Evolutionary conservation across 345 rosid species (phyloP).

Genomic region (Leavenworthia alabamica): DNA sequence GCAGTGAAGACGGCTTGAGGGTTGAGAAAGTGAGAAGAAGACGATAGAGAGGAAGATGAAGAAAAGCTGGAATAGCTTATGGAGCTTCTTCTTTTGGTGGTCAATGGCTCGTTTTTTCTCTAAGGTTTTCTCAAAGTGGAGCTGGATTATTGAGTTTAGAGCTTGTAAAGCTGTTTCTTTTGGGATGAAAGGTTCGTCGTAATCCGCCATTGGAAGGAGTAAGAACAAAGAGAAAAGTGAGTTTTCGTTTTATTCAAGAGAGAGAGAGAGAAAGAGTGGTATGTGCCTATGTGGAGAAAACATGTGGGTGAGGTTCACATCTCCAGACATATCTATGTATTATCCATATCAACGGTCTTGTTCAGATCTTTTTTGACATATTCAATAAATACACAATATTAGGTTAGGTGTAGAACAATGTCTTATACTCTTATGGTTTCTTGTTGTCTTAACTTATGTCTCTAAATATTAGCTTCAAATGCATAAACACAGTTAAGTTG

Average conservation of each 20-base stretch:
- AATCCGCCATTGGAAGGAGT: conserved; percentile 61
- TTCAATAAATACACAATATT: conserved; percentile 1
- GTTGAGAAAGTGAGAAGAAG: conserved; percentile 52
- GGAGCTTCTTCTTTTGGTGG: conserved; percentile 91
- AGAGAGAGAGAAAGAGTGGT: not conserved
- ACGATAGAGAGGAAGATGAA: conserved; percentile 73
- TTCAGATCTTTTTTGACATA: not conserved
- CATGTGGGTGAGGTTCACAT: conserved; percentile 30
- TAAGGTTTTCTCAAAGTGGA: conserved; percentile 93
- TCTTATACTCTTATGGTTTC: too few species aligned
- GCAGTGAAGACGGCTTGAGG: conserved; percentile 62
- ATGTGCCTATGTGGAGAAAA: not conserved
- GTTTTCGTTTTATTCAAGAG: not conserved
- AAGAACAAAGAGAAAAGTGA: not conserved
- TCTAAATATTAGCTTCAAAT: not conserved
- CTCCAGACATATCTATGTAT: conserved; percentile 21
- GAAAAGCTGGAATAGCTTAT: conserved; percentile 84
- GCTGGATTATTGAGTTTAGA: conserved; percentile 86
- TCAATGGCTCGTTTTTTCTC: conserved; percentile 93
- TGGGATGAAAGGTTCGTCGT: conserved; percentile 48
- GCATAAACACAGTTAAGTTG: too few species aligned
- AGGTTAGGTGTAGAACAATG: too few species aligned
- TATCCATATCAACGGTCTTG: conserved; percentile 26
- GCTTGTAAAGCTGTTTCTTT: conserved; percentile 91
- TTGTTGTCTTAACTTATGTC: conserved; percentile 5